Evolutionary conservation across 164 flowering plant genomes (phyloP).

Genomic region (Stephania yunnanensis): DNA sequence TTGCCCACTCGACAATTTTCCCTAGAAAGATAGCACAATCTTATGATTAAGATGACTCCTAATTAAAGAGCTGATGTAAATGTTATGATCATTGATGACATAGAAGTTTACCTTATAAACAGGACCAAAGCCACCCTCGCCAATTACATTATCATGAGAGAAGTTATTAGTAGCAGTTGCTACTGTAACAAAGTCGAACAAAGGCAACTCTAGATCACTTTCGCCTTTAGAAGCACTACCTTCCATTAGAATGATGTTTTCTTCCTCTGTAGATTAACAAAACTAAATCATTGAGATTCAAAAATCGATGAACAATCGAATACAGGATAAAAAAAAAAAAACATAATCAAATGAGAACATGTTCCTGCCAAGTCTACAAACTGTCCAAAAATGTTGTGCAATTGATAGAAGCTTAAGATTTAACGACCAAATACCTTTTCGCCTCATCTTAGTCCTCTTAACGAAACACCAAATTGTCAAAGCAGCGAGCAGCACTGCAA

Average conservation of each 20-base stretch:
- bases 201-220: constrained; percentile 11
- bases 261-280: too few species aligned
- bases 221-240: too few species aligned
- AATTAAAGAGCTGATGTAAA: background rate
- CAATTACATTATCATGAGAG: constrained; percentile 19
- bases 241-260: too few species aligned
- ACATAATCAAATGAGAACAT: too few species aligned
- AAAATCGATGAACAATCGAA: too few species aligned
- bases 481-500: background rate
- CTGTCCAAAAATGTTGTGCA: too few species aligned
- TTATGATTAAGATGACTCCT: background rate
- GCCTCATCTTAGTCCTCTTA: background rate
- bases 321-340: too few species aligned
- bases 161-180: constrained; percentile 23
- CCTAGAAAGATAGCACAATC: background rate
- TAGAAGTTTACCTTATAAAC: constrained; percentile 40
- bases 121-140: constrained; percentile 36
- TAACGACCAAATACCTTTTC: background rate
- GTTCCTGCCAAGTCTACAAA: too few species aligned
- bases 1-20: background rate
- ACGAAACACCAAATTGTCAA: background rate
- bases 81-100: background rate
- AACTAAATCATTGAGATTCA: too few species aligned
- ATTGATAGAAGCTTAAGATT: too few species aligned
- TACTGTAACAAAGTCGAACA: constrained; percentile 16